These are phyloP conservation scores for Auricularia sp. DNA, from an alignment of 768 basidiomycete species.

Conservation along the genomic window DNA sequence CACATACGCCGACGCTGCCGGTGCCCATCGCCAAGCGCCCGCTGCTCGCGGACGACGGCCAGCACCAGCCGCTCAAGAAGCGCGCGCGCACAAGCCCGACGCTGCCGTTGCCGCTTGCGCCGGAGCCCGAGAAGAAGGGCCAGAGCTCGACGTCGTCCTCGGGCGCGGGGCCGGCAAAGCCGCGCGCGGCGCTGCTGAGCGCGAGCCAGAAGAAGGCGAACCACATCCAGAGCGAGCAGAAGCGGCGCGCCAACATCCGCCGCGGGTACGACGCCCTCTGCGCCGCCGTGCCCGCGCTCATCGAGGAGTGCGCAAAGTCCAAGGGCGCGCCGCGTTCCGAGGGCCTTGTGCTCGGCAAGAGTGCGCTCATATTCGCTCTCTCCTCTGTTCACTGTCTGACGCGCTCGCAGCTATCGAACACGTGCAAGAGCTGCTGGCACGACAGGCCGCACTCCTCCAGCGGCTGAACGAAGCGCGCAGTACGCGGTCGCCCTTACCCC, in stretches of 20 bases:
- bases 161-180: background rate
- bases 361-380: slow-evolving; percentile 35
- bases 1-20: too few relatives aligned
- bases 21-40: too few relatives aligned
- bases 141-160: background rate
- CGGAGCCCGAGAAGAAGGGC: background rate
- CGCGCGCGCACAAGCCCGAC: too few relatives aligned
- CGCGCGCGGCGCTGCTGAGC: slow-evolving; percentile 39
- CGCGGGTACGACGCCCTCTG: slow-evolving; percentile 84
- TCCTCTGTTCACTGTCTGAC: slow-evolving; percentile 3
- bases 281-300: slow-evolving; percentile 67
- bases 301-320: slow-evolving; percentile 43
- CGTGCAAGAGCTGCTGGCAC: slow-evolving; percentile 52
- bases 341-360: slow-evolving; percentile 79
- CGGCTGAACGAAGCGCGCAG: slow-evolving; percentile 52
- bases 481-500: slow-evolving; percentile 46
- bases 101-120: too few relatives aligned
- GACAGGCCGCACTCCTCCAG: slow-evolving; percentile 44
- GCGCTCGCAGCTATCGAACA: slow-evolving; percentile 68
- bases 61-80: too few relatives aligned
- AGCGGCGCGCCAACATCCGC: slow-evolving; percentile 83
- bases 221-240: slow-evolving; percentile 91
- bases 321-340: slow-evolving; percentile 79
- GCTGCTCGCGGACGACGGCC: too few relatives aligned
- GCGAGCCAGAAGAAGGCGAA: slow-evolving; percentile 87